A percentile compares a stretch with the other conserved stretches of the same genome.
Conservation (phyloP, 208 protist genomes). For the Lotmaria passim region DNA sequence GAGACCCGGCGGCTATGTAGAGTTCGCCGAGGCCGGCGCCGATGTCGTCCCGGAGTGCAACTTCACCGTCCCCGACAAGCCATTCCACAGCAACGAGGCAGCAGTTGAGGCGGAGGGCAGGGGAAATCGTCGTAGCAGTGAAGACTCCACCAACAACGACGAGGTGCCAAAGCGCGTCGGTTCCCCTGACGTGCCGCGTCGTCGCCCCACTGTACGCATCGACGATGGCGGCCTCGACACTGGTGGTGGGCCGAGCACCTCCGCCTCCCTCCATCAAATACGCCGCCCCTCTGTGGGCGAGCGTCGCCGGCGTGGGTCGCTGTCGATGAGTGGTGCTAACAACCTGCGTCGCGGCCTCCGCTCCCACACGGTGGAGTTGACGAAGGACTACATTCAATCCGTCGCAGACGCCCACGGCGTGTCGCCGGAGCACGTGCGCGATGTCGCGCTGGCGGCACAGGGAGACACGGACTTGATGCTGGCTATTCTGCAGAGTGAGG, state of each 20-base stretch:
- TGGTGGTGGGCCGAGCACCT: not conserved
- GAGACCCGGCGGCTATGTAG: slow-evolving; percentile 35
- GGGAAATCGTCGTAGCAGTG: not conserved
- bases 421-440: slow-evolving; percentile 44
- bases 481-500: slow-evolving; percentile 66
- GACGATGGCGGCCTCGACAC: slow-evolving; percentile 6
- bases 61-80: slow-evolving; percentile 27
- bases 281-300: slow-evolving; percentile 19
- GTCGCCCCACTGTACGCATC: slow-evolving; percentile 15
- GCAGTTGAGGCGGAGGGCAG: not conserved
- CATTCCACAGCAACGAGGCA: not conserved
- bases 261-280: slow-evolving; percentile 21
- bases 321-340: slow-evolving; percentile 18
- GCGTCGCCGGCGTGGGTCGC: slow-evolving; percentile 20
- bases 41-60: slow-evolving; percentile 33
- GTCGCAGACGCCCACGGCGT: slow-evolving; percentile 44
- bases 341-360: slow-evolving; percentile 13
- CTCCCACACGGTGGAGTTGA: slow-evolving; percentile 42
- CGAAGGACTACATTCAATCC: slow-evolving; percentile 52
- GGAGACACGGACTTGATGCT: slow-evolving; percentile 69
- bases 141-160: not conserved
- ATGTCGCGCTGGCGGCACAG: slow-evolving; percentile 58
- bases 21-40: slow-evolving; percentile 45
- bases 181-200: slow-evolving; percentile 24
- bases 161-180: slow-evolving; percentile 10